Evolutionary conservation across 169 alveolate genomes (phyloP).

Genomic region (Plasmodium inui): DNA sequence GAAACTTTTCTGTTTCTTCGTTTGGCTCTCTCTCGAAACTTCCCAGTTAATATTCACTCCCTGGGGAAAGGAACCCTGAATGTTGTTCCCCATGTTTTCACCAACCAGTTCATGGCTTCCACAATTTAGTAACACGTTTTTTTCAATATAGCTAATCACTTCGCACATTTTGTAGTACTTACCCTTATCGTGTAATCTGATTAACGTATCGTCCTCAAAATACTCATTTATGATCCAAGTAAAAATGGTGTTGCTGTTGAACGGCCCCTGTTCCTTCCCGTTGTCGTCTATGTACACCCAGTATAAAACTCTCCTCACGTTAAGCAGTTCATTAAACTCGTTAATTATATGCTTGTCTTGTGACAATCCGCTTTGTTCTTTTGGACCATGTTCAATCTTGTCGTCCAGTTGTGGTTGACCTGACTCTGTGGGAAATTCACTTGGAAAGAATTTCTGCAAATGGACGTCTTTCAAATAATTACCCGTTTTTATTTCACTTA

Average conservation of each 20-base stretch:
- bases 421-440: conserved; percentile 5
- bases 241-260: conserved; percentile 78
- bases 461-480: conserved; percentile 24
- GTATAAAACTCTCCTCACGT: conserved; percentile 60
- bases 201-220: conserved; percentile 74
- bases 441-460: background rate
- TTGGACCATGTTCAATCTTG: background rate
- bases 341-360: conserved; percentile 19
- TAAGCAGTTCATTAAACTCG: conserved; percentile 25
- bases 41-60: background rate
- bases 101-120: background rate
- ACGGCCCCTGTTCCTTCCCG: conserved; percentile 78
- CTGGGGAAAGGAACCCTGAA: background rate
- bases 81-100: background rate
- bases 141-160: conserved; percentile 60
- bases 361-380: background rate
- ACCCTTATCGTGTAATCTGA: conserved; percentile 74
- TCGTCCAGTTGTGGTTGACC: background rate
- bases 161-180: conserved; percentile 45
- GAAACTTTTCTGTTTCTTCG: background rate
- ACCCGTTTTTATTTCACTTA: conserved; percentile 31
- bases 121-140: conserved; percentile 31
- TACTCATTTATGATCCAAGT: conserved; percentile 79
- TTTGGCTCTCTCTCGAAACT: background rate
- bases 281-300: conserved; percentile 82